A percentile compares a stretch with the other conserved stretches of the same genome.
phyloP scores from a whole-genome alignment of 2,329 filamentous ascomycete genomes.

The Neonectria punicea region DNA sequence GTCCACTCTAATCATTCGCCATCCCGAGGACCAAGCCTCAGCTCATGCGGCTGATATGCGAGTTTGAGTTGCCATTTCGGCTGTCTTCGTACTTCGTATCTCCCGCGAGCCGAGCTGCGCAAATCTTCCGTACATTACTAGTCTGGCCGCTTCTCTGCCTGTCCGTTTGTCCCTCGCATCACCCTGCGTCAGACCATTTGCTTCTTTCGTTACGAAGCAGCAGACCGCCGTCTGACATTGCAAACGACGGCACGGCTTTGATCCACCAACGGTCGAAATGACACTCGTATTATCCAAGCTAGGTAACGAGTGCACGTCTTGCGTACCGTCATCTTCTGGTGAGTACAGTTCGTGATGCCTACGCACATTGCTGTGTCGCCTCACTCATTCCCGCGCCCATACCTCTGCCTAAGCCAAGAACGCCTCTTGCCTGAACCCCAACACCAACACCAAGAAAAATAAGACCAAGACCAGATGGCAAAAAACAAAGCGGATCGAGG shows the following conservation, averaged over 20 bases:
- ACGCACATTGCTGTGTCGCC: neutral
- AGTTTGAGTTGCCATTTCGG: neutral
- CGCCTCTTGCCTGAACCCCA: neutral
- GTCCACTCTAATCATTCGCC: no score
- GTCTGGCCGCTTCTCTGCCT: neutral
- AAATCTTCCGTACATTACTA: neutral
- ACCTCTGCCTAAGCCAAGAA: neutral
- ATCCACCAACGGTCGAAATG: neutral
- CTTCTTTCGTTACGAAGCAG: neutral
- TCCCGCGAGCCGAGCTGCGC: neutral
- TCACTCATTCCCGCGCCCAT: neutral
- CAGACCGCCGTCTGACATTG: neutral
- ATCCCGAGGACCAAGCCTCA: neutral
- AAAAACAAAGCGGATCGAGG: no score
- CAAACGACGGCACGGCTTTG: neutral
- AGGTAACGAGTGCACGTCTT: neutral
- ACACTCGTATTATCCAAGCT: no score
- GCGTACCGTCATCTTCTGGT: no score
- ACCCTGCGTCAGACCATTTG: neutral
- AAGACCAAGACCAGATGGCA: no score
- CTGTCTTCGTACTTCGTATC: neutral
- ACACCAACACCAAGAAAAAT: neutral
- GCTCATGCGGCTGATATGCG: neutral
- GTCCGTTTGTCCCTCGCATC: neutral
- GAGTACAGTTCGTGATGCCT: neutral